Base-by-base conservation (phyloP, 2,329 filamentous ascomycete genomes). In the Epichloe sibirici region DNA sequence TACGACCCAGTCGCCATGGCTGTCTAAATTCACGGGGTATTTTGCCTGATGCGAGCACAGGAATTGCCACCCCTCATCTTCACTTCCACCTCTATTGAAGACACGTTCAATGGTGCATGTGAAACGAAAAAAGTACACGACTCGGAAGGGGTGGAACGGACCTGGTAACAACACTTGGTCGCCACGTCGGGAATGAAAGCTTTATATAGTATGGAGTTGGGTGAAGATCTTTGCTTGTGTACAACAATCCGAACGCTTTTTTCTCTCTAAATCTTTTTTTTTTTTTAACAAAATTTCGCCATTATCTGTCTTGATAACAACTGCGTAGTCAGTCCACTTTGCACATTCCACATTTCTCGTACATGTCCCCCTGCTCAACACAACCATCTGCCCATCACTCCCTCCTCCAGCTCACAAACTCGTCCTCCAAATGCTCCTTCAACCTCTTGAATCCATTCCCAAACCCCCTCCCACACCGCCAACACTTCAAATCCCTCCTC, bases 381-480 rank as follows among this genome's bases (percentile, higher is more conserved):
- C 28, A 6, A 4, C 43, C 13, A 45, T 28, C 15, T 3, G 15
- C n/a, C 28, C 17, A 8, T 35, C 62, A 88, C 62, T 83, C 71
- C 59, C 62, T 76, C 68, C 78, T 88, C 90, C 90, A 95, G 54
- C 70, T 71, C 59, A 85, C 77, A 65, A 88, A 90, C 69, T 95
- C 90, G 28, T 75, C 71, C 15, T 77, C 76, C 46, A 95, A 69
- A 71, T 98, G 90, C 54, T 72, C 74, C 67, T 93, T 93, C 51
- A 95, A 66, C 65, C 74, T 75, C 57, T 78, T 73, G 66, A 96
- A 94, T 63, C 76, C 78, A 58, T 87, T 88, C 21, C 77, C 79
- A 68, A 93, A 96, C 50, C 81, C 78, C 66, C 67, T 69, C 2
- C 82, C 81, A 70, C 93, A 97, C 49, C 88, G 77, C 91, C 93